Percentiles rank a stretch among this genome's conserved stretches.
Evolutionary conservation across 352 stramenopile species (phyloP).

Genomic region (Pythium aristosporum): DNA sequence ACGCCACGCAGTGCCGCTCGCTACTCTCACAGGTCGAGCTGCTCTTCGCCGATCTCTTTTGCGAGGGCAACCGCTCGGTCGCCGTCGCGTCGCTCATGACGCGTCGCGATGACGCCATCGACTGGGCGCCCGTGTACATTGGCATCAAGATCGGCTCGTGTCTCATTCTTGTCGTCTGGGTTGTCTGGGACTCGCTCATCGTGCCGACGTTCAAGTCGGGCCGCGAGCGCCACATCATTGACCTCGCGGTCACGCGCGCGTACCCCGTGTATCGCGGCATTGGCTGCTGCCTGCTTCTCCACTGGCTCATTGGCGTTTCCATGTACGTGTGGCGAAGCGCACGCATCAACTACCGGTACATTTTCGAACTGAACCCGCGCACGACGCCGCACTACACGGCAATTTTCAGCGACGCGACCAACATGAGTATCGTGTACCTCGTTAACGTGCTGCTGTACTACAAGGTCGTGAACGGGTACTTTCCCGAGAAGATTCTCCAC

Average conservation of each 20-base stretch:
- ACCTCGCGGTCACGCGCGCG: conserved; percentile 71
- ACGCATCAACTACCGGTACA: conserved; percentile 90
- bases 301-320: conserved; percentile 94
- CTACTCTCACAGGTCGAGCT: conserved; percentile 59
- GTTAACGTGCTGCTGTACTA: conserved; percentile 96
- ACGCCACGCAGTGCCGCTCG: conserved; percentile 47
- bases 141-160: conserved; percentile 83
- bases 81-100: conserved; percentile 81
- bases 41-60: conserved; percentile 75
- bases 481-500: conserved; percentile 76
- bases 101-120: conserved; percentile 66
- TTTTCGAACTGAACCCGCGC: conserved; percentile 88
- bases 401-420: conserved; percentile 95
- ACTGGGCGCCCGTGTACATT: conserved; percentile 84
- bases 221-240: conserved; percentile 71
- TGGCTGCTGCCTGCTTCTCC: conserved; percentile 92
- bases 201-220: conserved; percentile 69
- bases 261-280: conserved; percentile 96
- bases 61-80: conserved; percentile 65
- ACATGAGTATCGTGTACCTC: conserved; percentile 96
- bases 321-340: conserved; percentile 88
- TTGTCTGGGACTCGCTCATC: conserved; percentile 95
- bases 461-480: conserved; percentile 92
- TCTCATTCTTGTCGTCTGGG: conserved; percentile 87
- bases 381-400: conserved; percentile 80